phyloP scores from a whole-genome alignment of 495 filamentous ascomycete genomes.

The Rhypophila decipiens region DNA sequence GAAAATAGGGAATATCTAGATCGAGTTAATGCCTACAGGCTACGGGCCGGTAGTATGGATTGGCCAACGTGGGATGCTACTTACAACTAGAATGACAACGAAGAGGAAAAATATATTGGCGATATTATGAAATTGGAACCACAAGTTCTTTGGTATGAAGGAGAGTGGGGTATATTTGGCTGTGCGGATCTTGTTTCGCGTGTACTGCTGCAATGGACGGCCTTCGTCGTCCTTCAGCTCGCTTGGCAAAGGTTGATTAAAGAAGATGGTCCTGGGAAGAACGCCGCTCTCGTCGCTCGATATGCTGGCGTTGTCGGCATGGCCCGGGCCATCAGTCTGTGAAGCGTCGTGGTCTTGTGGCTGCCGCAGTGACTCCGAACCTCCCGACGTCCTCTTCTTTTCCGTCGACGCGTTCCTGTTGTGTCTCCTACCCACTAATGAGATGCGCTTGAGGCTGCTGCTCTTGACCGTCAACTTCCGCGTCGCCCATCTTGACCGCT shows the following conservation, averaged over 20 bases:
- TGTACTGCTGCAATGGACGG: constrained; percentile 59
- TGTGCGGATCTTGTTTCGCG: constrained; percentile 94
- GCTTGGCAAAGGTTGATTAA: constrained; percentile 76
- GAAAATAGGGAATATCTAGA: constrained; percentile 94
- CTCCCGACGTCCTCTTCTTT: constrained; percentile 64
- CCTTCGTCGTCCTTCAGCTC: constrained; percentile 81
- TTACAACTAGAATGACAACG: constrained; percentile 86
- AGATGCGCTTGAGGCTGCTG: constrained; percentile 72
- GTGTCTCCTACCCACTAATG: constrained; percentile 73
- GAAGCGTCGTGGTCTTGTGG: constrained; percentile 26
- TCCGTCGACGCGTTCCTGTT: constrained; percentile 56
- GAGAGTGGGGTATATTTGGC: constrained; percentile 94
- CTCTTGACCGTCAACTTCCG: constrained; percentile 68
- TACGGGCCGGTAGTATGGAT: neutral
- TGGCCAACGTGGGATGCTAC: constrained; percentile 23
- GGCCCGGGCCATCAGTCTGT: neutral
- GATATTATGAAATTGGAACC: constrained; percentile 96
- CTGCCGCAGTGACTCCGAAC: constrained; percentile 38
- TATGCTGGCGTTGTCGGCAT: constrained; percentile 26
- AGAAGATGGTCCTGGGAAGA: constrained; percentile 56
- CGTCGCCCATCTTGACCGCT: constrained; percentile 87
- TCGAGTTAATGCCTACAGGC: neutral
- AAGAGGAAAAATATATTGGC: constrained; percentile 98
- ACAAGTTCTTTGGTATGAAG: constrained; percentile 97
- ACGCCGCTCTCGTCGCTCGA: constrained; percentile 27